Evolutionary conservation across 441 rosid genomes (phyloP), one percentile per base, ranked within the genome.

Genomic region (Euphorbia corollata): DNA sequence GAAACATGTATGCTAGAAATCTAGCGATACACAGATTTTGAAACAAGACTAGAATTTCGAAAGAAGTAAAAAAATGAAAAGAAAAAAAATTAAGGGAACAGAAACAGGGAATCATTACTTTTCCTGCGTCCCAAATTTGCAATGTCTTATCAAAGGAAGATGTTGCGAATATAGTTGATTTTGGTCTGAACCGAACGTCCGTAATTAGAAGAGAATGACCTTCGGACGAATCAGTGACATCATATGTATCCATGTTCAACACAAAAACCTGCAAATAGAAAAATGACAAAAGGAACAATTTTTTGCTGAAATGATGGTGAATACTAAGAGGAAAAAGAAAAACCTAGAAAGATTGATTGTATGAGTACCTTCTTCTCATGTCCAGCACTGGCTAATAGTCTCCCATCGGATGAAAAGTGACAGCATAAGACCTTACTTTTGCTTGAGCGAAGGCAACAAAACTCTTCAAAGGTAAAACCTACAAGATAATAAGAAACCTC

Each of bases 361-460:
- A 67, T 45, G 23, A 69, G 3, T 61, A 80, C 86, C 74, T 76
- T 77, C 73, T 80, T 80, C 23, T 82, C 84, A 63, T 74, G 78
- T 38, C 82, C 84, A 24, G 75, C 84, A 53, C 65, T 71, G 53
- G 84, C 86, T 69, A 82, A 71, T 61, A 73, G 24, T 64, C 65
- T 74, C 53, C 86, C 84, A 65, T 80, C 78, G 51, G 84, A 80
- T 43, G 86, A 82, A 69, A 80, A 82, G 68, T 78, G 74, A 59
- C 84, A 78, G 74, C 82, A 78, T 36, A 43, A 2, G 16, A 80
- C 70, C 73, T 80, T 80, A 73, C 69, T 64, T 47, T 65, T 24
- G 75, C 79, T 76, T 19, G 74, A 75, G 61, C 59, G 62, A 51
- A 73, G 73, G 50, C 78, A 65, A 55, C 68, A 59, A 30, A 78